These are phyloP conservation scores for Microcos paniculata DNA, from an alignment of 345 rosid species.

Conservation along the genomic window DNA sequence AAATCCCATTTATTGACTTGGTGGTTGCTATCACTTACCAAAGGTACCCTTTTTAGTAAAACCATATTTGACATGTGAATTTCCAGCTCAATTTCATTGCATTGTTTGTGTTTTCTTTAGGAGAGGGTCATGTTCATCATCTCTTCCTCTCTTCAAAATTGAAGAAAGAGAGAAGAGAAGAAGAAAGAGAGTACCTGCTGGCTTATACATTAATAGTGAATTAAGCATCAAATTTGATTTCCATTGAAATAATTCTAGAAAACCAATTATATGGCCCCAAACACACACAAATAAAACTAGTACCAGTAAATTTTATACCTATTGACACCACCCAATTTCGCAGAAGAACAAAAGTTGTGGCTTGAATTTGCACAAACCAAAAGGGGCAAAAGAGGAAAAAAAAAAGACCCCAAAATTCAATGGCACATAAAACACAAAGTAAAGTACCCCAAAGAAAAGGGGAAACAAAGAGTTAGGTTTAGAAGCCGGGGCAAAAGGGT, in stretches of 20 bases:
- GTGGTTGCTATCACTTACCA: neutral
- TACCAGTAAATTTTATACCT: too few relatives aligned
- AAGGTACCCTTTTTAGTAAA: neutral
- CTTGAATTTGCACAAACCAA: neutral
- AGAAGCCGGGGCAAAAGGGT: neutral
- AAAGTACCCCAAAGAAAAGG: neutral
- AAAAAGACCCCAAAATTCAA: neutral
- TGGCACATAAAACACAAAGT: conserved; percentile 1
- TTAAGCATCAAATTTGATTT: too few relatives aligned
- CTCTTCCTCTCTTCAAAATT: neutral
- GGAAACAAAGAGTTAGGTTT: neutral
- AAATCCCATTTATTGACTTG: neutral
- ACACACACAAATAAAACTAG: neutral
- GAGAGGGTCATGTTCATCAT: neutral
- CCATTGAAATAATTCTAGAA: too few relatives aligned
- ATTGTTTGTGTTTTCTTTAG: neutral
- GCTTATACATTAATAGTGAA: neutral
- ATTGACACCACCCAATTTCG: neutral
- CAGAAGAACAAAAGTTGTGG: neutral
- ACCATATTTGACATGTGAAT: neutral
- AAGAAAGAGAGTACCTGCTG: neutral
- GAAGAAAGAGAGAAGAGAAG: neutral
- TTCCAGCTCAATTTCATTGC: neutral
- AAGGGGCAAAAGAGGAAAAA: neutral
- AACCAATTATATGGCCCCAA: neutral